Evolutionary conservation across 1,139 yeast species (phyloP), one percentile per base, ranked within the genome.

Genomic region (Saccharomyces hybrid): DNA sequence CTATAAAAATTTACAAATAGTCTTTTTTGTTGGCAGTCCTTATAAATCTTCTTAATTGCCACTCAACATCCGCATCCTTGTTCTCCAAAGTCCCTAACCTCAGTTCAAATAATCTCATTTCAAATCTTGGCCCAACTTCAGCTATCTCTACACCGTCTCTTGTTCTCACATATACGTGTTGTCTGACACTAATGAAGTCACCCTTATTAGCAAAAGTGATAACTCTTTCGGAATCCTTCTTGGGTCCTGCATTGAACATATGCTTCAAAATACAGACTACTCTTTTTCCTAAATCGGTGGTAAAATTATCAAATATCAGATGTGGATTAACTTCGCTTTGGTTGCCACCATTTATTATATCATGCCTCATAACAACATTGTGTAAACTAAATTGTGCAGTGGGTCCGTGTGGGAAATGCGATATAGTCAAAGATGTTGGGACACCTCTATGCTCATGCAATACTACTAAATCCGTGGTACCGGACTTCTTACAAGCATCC

Each of bases 321-420:
- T 93, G 98, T 14, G 99, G 99, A 66, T 88, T 88, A 0, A 88
- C 88, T 71, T 93, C 98, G 54, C 91, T 83, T 58, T 88, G 88
- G 67, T 87, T 90, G 9, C 98, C 98, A 48, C 86, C 78, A 63
- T 89, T 83, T 32, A 87, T 78, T 54, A 95, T 81, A 73, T 93
- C 99, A 70, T 93, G 99, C 70, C 98, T 83, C 57, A 95, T 77
- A 48, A 89, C 90, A 55, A 95, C 99, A 67, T 93, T 93, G 73
- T 93, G 99, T 57, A 93, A 76, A 5, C 98, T 88, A 75, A 93
- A 95, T 46, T 88, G 86, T 41, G 95, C 95, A 3, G 97, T 88
- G 27, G 99, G 99, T 0, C 99, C 99, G 70, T 93, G 97, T 4
- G 99, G 99, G 71, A 95, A 88, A 76, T 93, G 99, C 47, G 95